phyloP scores from a whole-genome alignment of 2,329 filamentous ascomycete genomes.

The Verticillium zaregamsianum region DNA sequence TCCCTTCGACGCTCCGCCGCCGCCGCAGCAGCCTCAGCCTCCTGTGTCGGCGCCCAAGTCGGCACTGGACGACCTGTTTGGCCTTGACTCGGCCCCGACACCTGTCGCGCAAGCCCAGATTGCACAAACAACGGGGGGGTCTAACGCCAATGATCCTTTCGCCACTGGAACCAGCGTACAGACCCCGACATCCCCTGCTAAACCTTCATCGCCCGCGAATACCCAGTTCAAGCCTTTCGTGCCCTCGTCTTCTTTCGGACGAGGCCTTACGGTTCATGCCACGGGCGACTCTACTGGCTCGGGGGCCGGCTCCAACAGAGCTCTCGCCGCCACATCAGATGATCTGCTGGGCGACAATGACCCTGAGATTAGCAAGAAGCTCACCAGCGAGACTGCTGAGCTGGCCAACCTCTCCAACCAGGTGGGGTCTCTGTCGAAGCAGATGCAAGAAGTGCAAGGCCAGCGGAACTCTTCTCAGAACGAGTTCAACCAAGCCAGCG shows the following conservation, averaged over 20 bases:
- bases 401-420: constrained; percentile 95
- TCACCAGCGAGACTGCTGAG: constrained; percentile 86
- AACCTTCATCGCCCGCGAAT: constrained; percentile 41
- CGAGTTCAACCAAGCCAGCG: constrained; percentile 73
- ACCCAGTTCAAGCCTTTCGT: constrained; percentile 82
- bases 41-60: constrained; percentile 60
- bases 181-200: constrained; percentile 50
- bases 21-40: constrained; percentile 32
- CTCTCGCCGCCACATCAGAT: constrained; percentile 53
- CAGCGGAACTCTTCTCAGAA: constrained; percentile 77
- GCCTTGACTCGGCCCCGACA: constrained; percentile 60
- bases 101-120: constrained; percentile 55
- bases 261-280: constrained; percentile 69
- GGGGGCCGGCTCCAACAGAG: constrained; percentile 30
- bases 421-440: constrained; percentile 81
- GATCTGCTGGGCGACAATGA: constrained; percentile 91
- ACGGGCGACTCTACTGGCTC: constrained; percentile 61
- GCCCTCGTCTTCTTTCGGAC: constrained; percentile 88
- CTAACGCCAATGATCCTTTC: constrained; percentile 62
- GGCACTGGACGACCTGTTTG: constrained; percentile 90
- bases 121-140: constrained; percentile 70
- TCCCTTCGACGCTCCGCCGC: constrained; percentile 45
- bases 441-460: constrained; percentile 88
- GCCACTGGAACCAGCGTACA: constrained; percentile 41
- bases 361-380: constrained; percentile 79